Evolutionary conservation across 2,329 filamentous ascomycete species (phyloP), one percentile per base, ranked within the genome.

Genomic region (Apiospora kogelbergensis): DNA sequence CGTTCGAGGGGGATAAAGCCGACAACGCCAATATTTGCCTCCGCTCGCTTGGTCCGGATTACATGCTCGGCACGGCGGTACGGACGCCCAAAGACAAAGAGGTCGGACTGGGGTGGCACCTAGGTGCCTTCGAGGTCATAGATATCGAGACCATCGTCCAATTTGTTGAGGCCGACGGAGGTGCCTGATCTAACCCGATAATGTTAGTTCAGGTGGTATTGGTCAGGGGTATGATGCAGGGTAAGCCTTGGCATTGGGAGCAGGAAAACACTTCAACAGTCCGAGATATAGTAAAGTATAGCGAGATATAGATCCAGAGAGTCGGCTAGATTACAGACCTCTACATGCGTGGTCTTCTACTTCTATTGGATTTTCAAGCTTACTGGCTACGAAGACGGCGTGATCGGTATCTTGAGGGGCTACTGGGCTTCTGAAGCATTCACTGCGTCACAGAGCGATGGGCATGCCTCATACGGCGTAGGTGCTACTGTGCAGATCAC

Each of bases 11-110:
- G 9, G 30, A 63, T n/a, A 77, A 69, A 72, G 80, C 84, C 6
- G 77, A 80, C 20, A 80, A 82, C 68, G 81, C 79, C 37, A 83
- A 84, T 66, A 75, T 85, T 7, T 81, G 80, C 68, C 72, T 85
- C 42, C 75, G 83, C 44, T 78, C 83, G 6, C 73, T 87, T 37
- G 85, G 83, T 0, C 74, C 76, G 11, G 84, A 87, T 63, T 88
- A 84, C 77, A 88, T 89, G 84, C 80, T 86, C 68, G 85, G 84
- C 70, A 85, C 85, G 30, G 85, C 83, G 1, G 80, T 88, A 60
- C 80, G 83, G 70, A 84, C 82, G 65, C 80, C 80, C 1, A 74
- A 71, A 44, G 70, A 72, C 1, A 79, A 79, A 67, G 77, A 78
- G 65, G 78, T 79, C 13, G 84, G 78, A 9, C 75, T 84, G 53